phyloP scores from a whole-genome alignment of 345 rosid species.

The Linum tenue region DNA sequence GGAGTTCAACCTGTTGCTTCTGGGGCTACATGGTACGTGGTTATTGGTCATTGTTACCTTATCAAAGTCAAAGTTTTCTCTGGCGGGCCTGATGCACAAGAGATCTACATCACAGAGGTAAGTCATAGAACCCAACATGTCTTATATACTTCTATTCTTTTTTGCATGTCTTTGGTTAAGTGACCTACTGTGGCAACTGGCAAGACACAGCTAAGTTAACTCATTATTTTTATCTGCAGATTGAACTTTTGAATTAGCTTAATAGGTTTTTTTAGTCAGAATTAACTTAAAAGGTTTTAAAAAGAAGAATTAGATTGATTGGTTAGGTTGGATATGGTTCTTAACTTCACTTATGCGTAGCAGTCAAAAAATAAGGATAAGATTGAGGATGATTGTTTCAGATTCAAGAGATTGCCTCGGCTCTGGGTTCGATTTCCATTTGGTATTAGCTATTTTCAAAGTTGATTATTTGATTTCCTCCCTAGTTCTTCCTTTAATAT shows the following conservation, averaged over 20 bases:
- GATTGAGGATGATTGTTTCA: neutral
- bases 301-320: neutral
- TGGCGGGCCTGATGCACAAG: constrained; percentile 50
- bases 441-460: neutral
- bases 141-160: neutral
- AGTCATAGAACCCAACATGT: neutral
- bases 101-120: constrained; percentile 87
- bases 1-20: constrained; percentile 52
- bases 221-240: too few species aligned
- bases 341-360: neutral
- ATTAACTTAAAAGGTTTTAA: too few species aligned
- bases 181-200: neutral
- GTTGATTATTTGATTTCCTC: neutral
- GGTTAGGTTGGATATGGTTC: neutral
- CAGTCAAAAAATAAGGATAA: neutral
- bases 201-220: neutral
- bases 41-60: constrained; percentile 60
- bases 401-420: neutral
- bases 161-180: neutral
- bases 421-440: neutral
- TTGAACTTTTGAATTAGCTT: neutral
- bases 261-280: neutral
- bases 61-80: constrained; percentile 66
- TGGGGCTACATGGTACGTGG: constrained; percentile 59
- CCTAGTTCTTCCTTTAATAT: neutral